Conservation (phyloP, 2,329 filamentous ascomycete genomes). For the Fusarium ambrosium region DNA sequence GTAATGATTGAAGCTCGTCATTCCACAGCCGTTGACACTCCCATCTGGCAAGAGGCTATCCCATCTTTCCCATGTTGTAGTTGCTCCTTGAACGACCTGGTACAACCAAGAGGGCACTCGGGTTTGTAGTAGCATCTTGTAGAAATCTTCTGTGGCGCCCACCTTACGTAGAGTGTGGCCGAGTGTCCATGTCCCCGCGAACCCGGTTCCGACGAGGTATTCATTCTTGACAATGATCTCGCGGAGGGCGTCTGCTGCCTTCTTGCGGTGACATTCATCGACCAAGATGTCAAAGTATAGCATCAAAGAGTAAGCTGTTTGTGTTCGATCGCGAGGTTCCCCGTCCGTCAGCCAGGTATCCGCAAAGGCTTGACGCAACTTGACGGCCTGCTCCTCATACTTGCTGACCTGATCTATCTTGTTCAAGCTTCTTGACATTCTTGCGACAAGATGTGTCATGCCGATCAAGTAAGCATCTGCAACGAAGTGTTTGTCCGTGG, state of each 20-base stretch:
- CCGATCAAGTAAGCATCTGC: slow-evolving; percentile 23
- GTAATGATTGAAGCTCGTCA: slow-evolving; percentile 51
- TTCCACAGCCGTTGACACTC: slow-evolving; percentile 58
- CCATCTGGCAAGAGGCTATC: slow-evolving; percentile 55
- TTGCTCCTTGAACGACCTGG: slow-evolving; percentile 60
- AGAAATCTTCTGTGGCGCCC: slow-evolving; percentile 53
- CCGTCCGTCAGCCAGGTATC: background rate
- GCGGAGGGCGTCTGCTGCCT: slow-evolving; percentile 46
- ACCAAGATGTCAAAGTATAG: slow-evolving; percentile 55
- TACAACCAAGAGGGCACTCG: slow-evolving; percentile 63
- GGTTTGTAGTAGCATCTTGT: slow-evolving; percentile 63
- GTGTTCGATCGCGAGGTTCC: slow-evolving; percentile 45
- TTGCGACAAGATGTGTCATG: background rate
- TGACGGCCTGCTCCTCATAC: background rate
- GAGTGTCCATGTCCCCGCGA: slow-evolving; percentile 38
- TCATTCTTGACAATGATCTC: slow-evolving; percentile 52
- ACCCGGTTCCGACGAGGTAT: slow-evolving; percentile 57
- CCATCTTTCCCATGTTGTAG: slow-evolving; percentile 67
- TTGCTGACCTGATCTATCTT: background rate
- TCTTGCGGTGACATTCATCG: slow-evolving; percentile 20
- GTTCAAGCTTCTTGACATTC: background rate
- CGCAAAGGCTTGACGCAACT: background rate
- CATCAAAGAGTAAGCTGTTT: slow-evolving; percentile 56
- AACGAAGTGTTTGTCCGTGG: slow-evolving; percentile 17
- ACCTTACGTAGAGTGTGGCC: slow-evolving; percentile 20